Base-by-base conservation (phyloP, 75 land plant genomes). In the Chamaecyparis obtusa region DNA sequence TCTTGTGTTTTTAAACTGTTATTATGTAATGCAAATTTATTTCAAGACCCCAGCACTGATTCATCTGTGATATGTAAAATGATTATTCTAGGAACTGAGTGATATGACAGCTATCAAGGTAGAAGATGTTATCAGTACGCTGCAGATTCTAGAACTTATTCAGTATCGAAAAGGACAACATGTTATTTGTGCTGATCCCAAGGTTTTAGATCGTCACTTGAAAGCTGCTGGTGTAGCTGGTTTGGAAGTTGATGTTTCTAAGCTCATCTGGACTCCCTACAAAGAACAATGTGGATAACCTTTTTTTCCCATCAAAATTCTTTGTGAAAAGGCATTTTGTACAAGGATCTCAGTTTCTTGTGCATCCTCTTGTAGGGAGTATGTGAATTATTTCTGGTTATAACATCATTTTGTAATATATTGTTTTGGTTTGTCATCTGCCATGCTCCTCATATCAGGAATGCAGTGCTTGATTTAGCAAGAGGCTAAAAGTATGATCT, bases 261-360 rank as follows among this genome's bases (percentile, higher is more conserved):
- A 98, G 85, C 88, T 98, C 87, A 96, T 96, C 77, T 96, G 99
- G 99, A 98, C 99, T 54, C 99, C 99, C 48, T 98, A 96, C 84
- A 96, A 95, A 89, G 97, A 96, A 77, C 97, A 96, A 89, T 90
- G 95, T 75, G 95, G 92, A 89, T 74, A 88, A 89, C 36, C 41
- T 39, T 19, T n/a, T 41, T 36, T 74, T 11, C 11, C 11, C 3
- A 74, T 64, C 69, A 64, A 64, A 24, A 64, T 64, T 64, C 69
- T 64, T 64, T 64, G 36, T 74, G 15, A 32, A 14, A 32, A 74
- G 76, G 76, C 76, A 74, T 74, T 24, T 32, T 74, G 36, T 11
- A 74, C 8, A 64, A 64, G 69, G 24, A 60, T 60, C 27, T 57
- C n/a, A 74, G 76, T 32, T 74, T 74, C 37, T 3, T 33, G 14